Conservation (phyloP, 495 filamentous ascomycete species). For the Hypoxylon crocopeplum region DNA sequence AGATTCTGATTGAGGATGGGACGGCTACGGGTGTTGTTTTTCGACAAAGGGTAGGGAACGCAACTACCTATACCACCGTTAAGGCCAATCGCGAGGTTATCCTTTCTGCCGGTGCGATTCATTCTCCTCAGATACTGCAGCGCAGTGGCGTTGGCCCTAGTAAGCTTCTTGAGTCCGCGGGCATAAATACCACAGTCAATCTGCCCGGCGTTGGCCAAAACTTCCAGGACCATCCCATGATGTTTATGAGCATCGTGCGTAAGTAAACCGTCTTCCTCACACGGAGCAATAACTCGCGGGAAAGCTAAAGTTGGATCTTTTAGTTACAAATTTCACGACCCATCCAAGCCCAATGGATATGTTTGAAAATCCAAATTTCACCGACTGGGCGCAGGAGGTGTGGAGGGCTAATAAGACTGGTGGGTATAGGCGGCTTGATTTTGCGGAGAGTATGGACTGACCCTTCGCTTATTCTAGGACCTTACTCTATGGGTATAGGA, state of each 20-base stretch:
- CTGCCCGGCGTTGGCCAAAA: conserved; percentile 65
- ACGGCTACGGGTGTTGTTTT: conserved; percentile 48
- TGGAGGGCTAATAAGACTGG: conserved; percentile 50
- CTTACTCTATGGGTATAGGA: conserved; percentile 51
- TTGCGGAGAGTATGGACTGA: not conserved
- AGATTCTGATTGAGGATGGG: conserved; percentile 45
- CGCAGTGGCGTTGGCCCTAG: conserved; percentile 62
- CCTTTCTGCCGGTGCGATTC: conserved; percentile 63
- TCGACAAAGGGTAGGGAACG: conserved; percentile 21
- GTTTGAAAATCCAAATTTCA: conserved; percentile 48
- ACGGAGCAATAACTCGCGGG: not conserved
- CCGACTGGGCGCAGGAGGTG: conserved; percentile 41
- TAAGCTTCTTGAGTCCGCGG: conserved; percentile 51
- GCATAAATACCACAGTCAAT: conserved; percentile 56
- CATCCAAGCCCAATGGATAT: conserved; percentile 45
- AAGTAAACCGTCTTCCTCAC: conserved; percentile 12
- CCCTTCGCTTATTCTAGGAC: conserved; percentile 29
- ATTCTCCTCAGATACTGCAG: conserved; percentile 65
- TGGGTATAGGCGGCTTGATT: not conserved
- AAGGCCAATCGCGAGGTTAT: conserved; percentile 63
- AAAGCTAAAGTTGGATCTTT: conserved; percentile 20
- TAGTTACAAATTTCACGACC: conserved; percentile 44
- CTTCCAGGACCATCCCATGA: conserved; percentile 63
- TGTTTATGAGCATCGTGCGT: conserved; percentile 42
- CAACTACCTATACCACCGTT: conserved; percentile 36